Conservation (phyloP, 345 rosid genomes). For the Lepidium aucheri region DNA sequence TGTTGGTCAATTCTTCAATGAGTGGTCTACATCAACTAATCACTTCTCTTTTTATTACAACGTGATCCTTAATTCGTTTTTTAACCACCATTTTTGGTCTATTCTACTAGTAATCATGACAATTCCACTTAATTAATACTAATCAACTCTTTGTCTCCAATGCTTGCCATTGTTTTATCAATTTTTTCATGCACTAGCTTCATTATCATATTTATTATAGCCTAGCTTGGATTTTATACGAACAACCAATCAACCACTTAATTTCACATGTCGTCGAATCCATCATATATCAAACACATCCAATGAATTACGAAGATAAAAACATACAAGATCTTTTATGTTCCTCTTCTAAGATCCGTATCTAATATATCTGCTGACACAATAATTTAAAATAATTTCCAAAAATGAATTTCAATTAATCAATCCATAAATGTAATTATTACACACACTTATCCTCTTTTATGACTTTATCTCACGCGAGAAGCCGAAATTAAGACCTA, state of each 20-base stretch:
- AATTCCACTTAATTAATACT: background rate
- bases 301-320: conserved; percentile 25
- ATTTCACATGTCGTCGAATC: conserved; percentile 25
- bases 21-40: background rate
- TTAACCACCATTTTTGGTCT: background rate
- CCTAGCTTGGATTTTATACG: background rate
- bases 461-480: background rate
- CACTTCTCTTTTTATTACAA: background rate
- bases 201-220: background rate
- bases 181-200: background rate
- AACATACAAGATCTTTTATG: conserved; percentile 24
- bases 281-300: conserved; percentile 15
- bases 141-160: background rate
- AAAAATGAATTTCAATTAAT: background rate
- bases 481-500: conserved; percentile 15
- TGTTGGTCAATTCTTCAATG: background rate
- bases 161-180: background rate
- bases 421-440: background rate
- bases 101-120: background rate
- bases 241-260: conserved; percentile 9
- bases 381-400: background rate
- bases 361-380: background rate
- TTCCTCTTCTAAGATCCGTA: conserved; percentile 5
- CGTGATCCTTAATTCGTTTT: background rate
- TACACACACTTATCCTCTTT: background rate